A percentile compares a stretch with the other conserved stretches of the same genome.
These are phyloP conservation scores for Eutrema yunnanense DNA, from an alignment of 345 rosid genomes.

Conservation along the genomic window DNA sequence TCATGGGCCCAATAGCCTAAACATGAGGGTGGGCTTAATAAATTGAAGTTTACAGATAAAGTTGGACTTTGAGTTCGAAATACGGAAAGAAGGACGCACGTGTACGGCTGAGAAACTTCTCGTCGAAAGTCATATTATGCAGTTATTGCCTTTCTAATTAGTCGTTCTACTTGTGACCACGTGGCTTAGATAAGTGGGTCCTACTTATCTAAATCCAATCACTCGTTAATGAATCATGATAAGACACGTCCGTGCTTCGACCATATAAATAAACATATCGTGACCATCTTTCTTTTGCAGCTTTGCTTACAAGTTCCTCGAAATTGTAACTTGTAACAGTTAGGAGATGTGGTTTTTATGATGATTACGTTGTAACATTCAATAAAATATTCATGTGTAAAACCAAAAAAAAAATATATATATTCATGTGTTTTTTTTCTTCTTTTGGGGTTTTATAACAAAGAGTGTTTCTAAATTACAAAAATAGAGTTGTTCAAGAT, in stretches of 20 bases:
- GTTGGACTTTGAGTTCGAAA: too few species aligned
- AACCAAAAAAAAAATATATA: too few species aligned
- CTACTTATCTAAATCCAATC: slow-evolving; percentile 9
- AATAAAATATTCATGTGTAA: too few species aligned
- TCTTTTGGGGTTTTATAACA: neutral
- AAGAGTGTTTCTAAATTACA: neutral
- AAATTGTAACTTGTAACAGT: neutral
- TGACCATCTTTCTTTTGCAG: neutral
- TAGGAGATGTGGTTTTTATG: neutral
- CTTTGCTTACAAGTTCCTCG: neutral
- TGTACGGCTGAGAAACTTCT: neutral
- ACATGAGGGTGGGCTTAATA: neutral
- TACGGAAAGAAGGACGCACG: too few species aligned
- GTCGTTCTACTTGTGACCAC: neutral
- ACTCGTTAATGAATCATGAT: neutral
- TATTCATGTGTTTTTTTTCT: neutral
- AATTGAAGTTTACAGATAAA: neutral
- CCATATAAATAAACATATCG: neutral
- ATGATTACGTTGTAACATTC: too few species aligned
- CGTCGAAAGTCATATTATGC: neutral
- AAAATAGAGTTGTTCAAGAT: neutral
- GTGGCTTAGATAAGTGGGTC: slow-evolving; percentile 1
- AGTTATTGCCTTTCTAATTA: neutral
- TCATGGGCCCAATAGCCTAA: neutral
- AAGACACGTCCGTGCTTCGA: neutral